Percentiles rank a stretch among this genome's conserved stretches.
Conservation (phyloP, 306 rosid genomes). For the Prunus armeniaca region DNA sequence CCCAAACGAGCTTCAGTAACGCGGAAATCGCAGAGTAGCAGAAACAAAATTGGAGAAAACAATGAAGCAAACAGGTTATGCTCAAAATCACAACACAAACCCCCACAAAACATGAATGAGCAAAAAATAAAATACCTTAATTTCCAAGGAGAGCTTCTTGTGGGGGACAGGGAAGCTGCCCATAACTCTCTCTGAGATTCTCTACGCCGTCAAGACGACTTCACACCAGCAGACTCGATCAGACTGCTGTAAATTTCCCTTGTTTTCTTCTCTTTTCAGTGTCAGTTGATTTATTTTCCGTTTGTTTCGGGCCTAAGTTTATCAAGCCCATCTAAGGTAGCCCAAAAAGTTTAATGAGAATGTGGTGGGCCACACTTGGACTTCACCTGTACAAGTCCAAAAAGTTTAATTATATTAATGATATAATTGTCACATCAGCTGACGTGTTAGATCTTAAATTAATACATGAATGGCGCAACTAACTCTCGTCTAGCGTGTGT, state of each 20-base stretch:
- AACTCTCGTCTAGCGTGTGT: background rate
- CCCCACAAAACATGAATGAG: background rate
- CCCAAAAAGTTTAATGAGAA: background rate
- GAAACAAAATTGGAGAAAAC: background rate
- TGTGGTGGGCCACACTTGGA: background rate
- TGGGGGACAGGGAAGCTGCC: slow-evolving; percentile 53
- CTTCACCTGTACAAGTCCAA: background rate
- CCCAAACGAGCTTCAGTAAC: background rate
- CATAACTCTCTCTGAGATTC: slow-evolving; percentile 9
- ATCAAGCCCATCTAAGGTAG: background rate
- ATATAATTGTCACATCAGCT: too few relatives aligned
- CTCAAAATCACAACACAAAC: slow-evolving; percentile 12
- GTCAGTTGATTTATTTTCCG: background rate
- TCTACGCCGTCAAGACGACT: background rate
- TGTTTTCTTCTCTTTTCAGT: background rate
- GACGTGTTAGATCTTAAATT: background rate
- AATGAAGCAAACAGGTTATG: slow-evolving; percentile 26
- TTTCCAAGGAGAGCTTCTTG: slow-evolving; percentile 44
- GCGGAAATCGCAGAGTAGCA: background rate
- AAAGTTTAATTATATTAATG: too few relatives aligned
- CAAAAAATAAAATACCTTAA: slow-evolving; percentile 38
- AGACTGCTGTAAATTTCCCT: background rate
- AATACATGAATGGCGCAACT: background rate
- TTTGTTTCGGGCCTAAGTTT: background rate
- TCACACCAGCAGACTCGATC: background rate